Evolutionary conservation across 345 rosid genomes (phyloP).

Genomic region (Populus alba): DNA sequence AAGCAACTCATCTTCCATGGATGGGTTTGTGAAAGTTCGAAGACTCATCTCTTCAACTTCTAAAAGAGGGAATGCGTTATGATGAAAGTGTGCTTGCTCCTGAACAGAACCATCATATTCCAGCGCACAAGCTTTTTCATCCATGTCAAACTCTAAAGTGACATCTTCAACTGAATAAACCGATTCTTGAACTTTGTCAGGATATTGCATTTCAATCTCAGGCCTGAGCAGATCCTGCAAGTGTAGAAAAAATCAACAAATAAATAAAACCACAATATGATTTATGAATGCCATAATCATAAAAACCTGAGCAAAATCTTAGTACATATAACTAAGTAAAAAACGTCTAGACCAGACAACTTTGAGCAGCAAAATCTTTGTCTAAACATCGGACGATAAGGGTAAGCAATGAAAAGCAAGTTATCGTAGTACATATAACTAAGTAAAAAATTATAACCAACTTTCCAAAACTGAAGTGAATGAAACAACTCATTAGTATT

Average conservation of each 20-base stretch:
- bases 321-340: neutral
- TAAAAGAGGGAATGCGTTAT: constrained; percentile 47
- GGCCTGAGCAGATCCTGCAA: constrained; percentile 44
- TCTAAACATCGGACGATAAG: neutral
- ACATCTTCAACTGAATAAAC: constrained; percentile 52
- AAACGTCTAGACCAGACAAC: neutral
- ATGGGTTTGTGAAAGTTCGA: constrained; percentile 32
- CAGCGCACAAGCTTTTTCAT: constrained; percentile 24
- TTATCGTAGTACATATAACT: neutral
- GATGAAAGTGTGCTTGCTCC: constrained; percentile 32
- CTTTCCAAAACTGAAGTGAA: neutral
- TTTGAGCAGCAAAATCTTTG: neutral
- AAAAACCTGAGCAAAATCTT: neutral
- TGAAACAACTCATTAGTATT: neutral
- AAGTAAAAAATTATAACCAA: neutral
- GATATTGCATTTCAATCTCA: constrained; percentile 28
- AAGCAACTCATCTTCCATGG: constrained; percentile 46
- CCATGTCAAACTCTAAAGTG: constrained; percentile 40
- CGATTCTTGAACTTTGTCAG: constrained; percentile 41
- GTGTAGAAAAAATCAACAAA: constrained; percentile 2
- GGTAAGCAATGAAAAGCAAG: neutral
- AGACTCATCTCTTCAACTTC: constrained; percentile 68
- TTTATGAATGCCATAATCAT: constrained; percentile 2
- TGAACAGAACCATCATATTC: constrained; percentile 47
- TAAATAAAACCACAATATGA: neutral